Base-by-base conservation (phyloP, 2,329 filamentous ascomycete species). In the Rutstroemia sp. region DNA sequence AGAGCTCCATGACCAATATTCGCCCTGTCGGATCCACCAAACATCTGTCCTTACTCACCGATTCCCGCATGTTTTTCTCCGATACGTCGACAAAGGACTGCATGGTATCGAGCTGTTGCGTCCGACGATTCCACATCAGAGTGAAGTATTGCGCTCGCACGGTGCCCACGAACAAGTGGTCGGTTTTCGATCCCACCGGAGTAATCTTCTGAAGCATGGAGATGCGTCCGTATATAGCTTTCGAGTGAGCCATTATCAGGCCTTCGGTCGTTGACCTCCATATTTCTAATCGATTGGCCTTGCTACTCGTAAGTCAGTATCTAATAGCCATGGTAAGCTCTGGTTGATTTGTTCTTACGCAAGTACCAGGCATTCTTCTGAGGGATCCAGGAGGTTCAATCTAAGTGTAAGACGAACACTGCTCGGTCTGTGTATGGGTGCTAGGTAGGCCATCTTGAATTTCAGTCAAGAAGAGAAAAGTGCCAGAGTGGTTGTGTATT, bases 71-170 rank as follows among this genome's bases (percentile, higher is more conserved):
- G 59, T 83, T 78, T 39, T 75, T 78, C 65, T 85, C 81, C 34
- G 79, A 74, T 1, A 73, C 66, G 60, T 86, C 82, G 42, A 76
- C 72, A 42, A 81, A 79, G 1, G 73, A 65, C 63, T 63, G 74
- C 21, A 79, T 69, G 0, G 78, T 81, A 8, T 80, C 75, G 2
- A 86, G 71, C 57, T 75, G 70, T 19, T 72, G 72, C 4, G 67
- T 75, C 69, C 79, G 71, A 0, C 78, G 67, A 65, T 96, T 85
- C 92, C 94, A 99, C 16, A 80, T 84, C 19, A 96, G 72, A 1
- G 90, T 95, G 71, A 97, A 96, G 74, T 96, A 97, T 66, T 91
- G 86, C 64, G 89, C 88, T 55, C 88, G 84, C 69, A 96, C 88
- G 48, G 94, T 99, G 50, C 91, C 92, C 57, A 99, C 81, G 69